phyloP scores from a whole-genome alignment of 2,329 filamentous ascomycete genomes.

The Xylariaceae sp. region DNA sequence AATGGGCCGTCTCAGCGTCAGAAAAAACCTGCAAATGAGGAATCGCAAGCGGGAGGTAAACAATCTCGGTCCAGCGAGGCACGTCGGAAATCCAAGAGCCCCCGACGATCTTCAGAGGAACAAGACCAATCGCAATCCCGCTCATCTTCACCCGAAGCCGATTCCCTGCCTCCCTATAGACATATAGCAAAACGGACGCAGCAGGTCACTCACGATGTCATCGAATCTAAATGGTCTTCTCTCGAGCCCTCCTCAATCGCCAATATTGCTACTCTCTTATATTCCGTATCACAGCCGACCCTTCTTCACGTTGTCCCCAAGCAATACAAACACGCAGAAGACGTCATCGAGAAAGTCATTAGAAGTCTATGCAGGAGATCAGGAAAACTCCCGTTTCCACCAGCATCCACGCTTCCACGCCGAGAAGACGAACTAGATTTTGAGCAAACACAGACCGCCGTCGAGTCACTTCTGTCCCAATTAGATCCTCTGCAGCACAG shows the following conservation, averaged over 20 bases:
- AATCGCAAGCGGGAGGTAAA: neutral
- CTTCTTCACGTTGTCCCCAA: slow-evolving; percentile 51
- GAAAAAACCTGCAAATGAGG: slow-evolving; percentile 14
- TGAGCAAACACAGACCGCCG: slow-evolving; percentile 60
- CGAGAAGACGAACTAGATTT: slow-evolving; percentile 61
- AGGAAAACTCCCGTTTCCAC: slow-evolving; percentile 63
- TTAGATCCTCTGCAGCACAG: slow-evolving; percentile 61
- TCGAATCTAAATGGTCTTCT: slow-evolving; percentile 65
- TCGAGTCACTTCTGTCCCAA: slow-evolving; percentile 51
- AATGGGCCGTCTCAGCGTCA: slow-evolving; percentile 13
- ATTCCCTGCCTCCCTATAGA: slow-evolving; percentile 39
- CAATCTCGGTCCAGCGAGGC: neutral
- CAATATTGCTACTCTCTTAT: slow-evolving; percentile 53
- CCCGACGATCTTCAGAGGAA: slow-evolving; percentile 7
- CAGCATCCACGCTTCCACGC: slow-evolving; percentile 42
- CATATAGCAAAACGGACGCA: slow-evolving; percentile 50
- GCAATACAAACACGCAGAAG: slow-evolving; percentile 50
- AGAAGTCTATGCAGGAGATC: slow-evolving; percentile 55
- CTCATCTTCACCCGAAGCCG: slow-evolving; percentile 29
- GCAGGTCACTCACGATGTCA: slow-evolving; percentile 56
- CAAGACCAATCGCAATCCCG: slow-evolving; percentile 17
- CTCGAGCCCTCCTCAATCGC: slow-evolving; percentile 52
- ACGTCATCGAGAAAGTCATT: slow-evolving; percentile 52
- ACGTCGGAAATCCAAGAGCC: slow-evolving; percentile 6
- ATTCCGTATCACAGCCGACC: slow-evolving; percentile 58